phyloP scores from a whole-genome alignment of 2,329 filamentous ascomycete genomes.

The Alternaria alternata region DNA sequence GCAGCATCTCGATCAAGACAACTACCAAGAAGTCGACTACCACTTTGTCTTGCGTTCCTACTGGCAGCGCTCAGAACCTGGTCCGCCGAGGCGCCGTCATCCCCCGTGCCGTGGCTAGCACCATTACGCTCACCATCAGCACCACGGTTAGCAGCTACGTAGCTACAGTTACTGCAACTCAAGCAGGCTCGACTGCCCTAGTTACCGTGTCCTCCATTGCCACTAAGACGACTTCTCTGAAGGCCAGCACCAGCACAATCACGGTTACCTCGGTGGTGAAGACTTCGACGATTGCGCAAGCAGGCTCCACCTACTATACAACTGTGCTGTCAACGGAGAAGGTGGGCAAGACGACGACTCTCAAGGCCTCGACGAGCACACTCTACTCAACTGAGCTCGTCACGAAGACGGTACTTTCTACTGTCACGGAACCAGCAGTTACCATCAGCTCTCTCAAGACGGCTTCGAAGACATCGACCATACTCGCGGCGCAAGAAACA shows the following conservation, averaged over 20 bases:
- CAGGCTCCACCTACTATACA: slow-evolving; percentile 28
- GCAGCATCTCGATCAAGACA: slow-evolving; percentile 32
- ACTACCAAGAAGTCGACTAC: slow-evolving; percentile 41
- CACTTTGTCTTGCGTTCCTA: slow-evolving; percentile 38
- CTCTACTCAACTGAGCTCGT: slow-evolving; percentile 18
- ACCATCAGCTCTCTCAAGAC: slow-evolving; percentile 31
- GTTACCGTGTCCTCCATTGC: slow-evolving; percentile 20
- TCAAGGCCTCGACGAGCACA: slow-evolving; percentile 26
- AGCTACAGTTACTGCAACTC: slow-evolving; percentile 21
- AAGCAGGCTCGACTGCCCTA: slow-evolving; percentile 22
- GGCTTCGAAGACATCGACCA: slow-evolving; percentile 17
- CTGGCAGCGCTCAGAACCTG: slow-evolving; percentile 20
- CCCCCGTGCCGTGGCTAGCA: slow-evolving; percentile 20
- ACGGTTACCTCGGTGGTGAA: slow-evolving; percentile 31
- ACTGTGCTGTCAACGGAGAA: slow-evolving; percentile 24
- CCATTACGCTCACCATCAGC: slow-evolving; percentile 35
- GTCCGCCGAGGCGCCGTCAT: slow-evolving; percentile 26
- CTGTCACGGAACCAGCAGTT: slow-evolving; percentile 23
- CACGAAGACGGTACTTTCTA: slow-evolving; percentile 21
- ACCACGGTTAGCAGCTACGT: slow-evolving; percentile 37
- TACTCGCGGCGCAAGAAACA: slow-evolving; percentile 20
- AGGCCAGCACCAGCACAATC: slow-evolving; percentile 26
- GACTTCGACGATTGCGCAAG: slow-evolving; percentile 32
- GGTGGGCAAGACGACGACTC: slow-evolving; percentile 29
- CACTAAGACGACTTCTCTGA: slow-evolving; percentile 19